Evolutionary conservation across 169 alveolate genomes (phyloP), one percentile per base, ranked within the genome.

Genomic region (Plasmodium yoelii): DNA sequence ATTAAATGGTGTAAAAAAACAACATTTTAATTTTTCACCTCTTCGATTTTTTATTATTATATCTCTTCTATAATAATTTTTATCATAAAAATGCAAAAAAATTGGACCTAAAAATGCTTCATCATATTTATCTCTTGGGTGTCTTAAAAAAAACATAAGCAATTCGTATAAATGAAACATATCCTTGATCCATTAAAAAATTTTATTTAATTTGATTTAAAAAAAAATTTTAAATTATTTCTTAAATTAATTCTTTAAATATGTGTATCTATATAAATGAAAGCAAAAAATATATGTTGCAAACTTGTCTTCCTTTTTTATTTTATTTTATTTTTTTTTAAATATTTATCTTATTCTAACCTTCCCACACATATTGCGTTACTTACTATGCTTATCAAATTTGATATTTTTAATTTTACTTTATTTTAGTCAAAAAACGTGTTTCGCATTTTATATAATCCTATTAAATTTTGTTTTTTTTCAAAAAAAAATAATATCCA

Each of bases 161-260:
- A 82, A 28, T 65, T 82, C 90, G 24, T 82, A 65, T n/a, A 82
- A 60, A n/a, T 68, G 90, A 65, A 82, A 82, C 90, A 82, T 82
- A 44, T 73, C 47, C 67, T 5, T 4, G 5, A 0, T 34, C 7
- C 42, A 34, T 34, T 34, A 6, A 15, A 13, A 51, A 12, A 7
- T 51, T 51, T 51, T 51, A 7, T 3, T 3, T 3, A 51, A 15
- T 7, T 51, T 51, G 9, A 12, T 0, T n/a, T n/a, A n/a, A n/a
- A 51, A 13, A 51, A 51, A 7, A 4, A 13, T 12, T 13, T 2
- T 2, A 4, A 51, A 6, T 22, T 34, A 34, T 34, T 34, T 4
- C 42, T 0, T 34, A 34, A 34, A 34, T 34, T 34, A 4, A 4
- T 34, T 34, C 7, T 34, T 34, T 34, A 34, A 34, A 34, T 28